Base-by-base conservation (phyloP, 768 basidiomycete genomes). In the Panus rudis region DNA sequence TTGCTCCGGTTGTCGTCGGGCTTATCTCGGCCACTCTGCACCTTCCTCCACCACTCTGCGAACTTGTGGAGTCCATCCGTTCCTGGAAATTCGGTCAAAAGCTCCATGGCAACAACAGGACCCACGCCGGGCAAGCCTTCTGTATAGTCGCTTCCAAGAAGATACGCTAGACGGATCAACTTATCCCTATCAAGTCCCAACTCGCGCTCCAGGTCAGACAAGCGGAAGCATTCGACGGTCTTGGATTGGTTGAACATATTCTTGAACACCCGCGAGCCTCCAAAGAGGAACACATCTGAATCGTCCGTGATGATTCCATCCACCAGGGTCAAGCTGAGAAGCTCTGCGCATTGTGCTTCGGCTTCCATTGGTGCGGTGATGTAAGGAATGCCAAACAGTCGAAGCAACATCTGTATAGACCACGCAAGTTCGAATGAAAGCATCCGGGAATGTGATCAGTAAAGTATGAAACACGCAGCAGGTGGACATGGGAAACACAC, bases 181-280 rank as follows among this genome's bases (percentile, higher is more conserved):
- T 84, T 82, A 52, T 89, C 90, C 20, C 92, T 75, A 38, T 88
- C 83, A 19, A 98, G 69, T 4, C 89, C 84, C 8, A 99, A 71
- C 61, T 99, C 96, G 32, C 92, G 76, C 28, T 74, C 75, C 38
- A 98, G 74, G 59, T 99, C 96, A 4, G 78, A 63, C 2, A 80
- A 66, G 26, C 96, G 68, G 70, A 96, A 99, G 58, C 92, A 92
- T 63, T 99, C 96, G 42, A 97, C 96, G 3, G 92, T 97, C 70
- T 98, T 97, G 37, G 89, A 87, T 63, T 98, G 94, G 60, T 98
- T 97, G 70, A 99, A 99, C 87, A 99, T 94, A 61, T 99, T 98
- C 66, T 94, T 96, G 75, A 87, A 96, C 16, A 98, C 90, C n/a
- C 92, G 83, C 51, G 76, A 65, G 19, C 91, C 94, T 24, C 96